A percentile compares a stretch with the other conserved stretches of the same genome.
Conservation (phyloP, 306 rosid species). For the Herpetospermum pedunculosum region DNA sequence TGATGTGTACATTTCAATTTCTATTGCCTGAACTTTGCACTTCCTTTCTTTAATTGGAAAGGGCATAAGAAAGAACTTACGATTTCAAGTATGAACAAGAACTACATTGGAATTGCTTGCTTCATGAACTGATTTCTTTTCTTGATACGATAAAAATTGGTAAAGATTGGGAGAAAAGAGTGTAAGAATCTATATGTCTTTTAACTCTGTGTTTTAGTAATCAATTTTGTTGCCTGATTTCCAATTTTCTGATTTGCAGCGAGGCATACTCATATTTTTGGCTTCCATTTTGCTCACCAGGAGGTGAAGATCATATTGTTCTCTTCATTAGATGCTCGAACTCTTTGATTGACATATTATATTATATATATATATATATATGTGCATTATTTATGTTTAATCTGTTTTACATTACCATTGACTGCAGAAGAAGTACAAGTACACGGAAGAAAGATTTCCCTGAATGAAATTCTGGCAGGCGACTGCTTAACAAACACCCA, state of each 20-base stretch:
- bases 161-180: not conserved
- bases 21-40: no score
- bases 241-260: not conserved
- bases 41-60: not conserved
- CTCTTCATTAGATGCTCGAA: not conserved
- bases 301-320: slow-evolving; percentile 4
- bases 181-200: not conserved
- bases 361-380: not conserved
- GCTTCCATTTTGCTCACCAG: slow-evolving; percentile 18
- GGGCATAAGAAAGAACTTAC: not conserved
- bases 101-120: not conserved
- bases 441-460: slow-evolving; percentile 2
- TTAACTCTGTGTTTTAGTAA: not conserved
- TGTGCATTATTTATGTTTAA: not conserved
- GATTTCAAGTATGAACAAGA: not conserved
- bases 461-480: slow-evolving; percentile 8
- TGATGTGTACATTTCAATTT: no score
- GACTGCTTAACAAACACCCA: slow-evolving; percentile 13
- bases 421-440: not conserved
- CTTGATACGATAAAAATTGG: not conserved
- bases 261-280: slow-evolving; percentile 8
- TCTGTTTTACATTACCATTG: not conserved
- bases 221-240: not conserved
- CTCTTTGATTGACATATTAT: not conserved
- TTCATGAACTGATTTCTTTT: not conserved